A percentile compares a stretch with the other conserved stretches of the same genome.
phyloP scores from a whole-genome alignment of 2,329 filamentous ascomycete genomes.

The Diaporthe capsici region DNA sequence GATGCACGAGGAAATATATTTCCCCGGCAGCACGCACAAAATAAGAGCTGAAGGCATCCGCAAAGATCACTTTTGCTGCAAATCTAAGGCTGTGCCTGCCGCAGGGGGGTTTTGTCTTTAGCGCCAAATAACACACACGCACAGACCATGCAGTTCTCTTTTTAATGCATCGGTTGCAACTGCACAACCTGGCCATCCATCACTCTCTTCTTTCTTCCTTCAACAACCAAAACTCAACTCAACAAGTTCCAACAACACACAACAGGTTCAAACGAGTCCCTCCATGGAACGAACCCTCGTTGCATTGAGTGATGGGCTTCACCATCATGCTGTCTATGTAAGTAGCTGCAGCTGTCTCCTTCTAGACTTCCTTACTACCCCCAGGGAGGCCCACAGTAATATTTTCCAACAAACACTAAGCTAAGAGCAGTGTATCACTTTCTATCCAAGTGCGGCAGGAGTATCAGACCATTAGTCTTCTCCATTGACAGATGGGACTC shows the following conservation, averaged over 20 bases:
- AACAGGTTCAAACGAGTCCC: background rate
- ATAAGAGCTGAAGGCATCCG: background rate
- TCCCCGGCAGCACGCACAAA: background rate
- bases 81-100: background rate
- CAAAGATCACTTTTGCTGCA: background rate
- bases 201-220: background rate
- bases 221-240: background rate
- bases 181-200: background rate
- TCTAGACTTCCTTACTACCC: background rate
- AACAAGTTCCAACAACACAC: background rate
- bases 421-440: fast-evolving
- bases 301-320: background rate
- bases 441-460: background rate
- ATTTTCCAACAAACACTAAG: background rate
- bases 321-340: background rate
- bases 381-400: background rate
- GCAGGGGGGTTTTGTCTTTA: background rate
- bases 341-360: background rate
- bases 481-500: background rate
- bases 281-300: background rate
- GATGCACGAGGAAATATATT: background rate
- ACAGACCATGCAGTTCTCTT: background rate
- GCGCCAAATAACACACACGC: background rate
- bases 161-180: background rate
- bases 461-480: background rate